These are phyloP conservation scores for Zoysia matrella DNA, from an alignment of 202 grass and related monocot genomes.

Conservation along the genomic window DNA sequence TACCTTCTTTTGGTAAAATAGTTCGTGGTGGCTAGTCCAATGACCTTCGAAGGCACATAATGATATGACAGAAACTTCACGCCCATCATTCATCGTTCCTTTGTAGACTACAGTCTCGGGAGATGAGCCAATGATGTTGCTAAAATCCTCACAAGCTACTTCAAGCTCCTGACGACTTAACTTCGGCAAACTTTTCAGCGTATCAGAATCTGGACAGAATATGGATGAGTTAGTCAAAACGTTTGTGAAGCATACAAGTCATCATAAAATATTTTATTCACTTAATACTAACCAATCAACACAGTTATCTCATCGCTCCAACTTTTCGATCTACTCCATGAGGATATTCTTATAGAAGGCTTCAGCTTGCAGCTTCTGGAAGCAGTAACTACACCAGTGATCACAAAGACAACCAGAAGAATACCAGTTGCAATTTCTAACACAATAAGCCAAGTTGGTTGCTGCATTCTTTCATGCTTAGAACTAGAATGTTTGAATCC, in stretches of 20 bases:
- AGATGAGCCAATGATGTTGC: constrained; percentile 95
- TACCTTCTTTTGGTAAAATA: constrained; percentile 92
- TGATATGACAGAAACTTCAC: constrained; percentile 90
- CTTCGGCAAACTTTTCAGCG: constrained; percentile 78
- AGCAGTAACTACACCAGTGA: constrained; percentile 70
- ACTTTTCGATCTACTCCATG: constrained; percentile 67
- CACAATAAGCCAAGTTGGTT: constrained; percentile 91
- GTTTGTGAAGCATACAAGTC: background rate
- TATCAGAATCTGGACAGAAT: constrained; percentile 68
- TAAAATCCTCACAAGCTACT: constrained; percentile 98
- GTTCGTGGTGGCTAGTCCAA: constrained; percentile 87
- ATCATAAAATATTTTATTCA: background rate
- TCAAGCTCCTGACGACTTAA: constrained; percentile 88
- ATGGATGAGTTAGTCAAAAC: constrained; percentile 22
- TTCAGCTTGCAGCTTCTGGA: constrained; percentile 80
- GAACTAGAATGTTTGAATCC: constrained; percentile 46
- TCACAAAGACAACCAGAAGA: constrained; percentile 72
- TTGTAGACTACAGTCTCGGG: constrained; percentile 85
- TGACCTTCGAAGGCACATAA: constrained; percentile 74
- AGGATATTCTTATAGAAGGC: constrained; percentile 64
- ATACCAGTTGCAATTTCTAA: constrained; percentile 89
- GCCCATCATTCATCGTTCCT: constrained; percentile 86
- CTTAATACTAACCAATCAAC: constrained; percentile 61
- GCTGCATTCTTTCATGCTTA: constrained; percentile 53
- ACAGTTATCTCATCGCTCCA: constrained; percentile 82